Base-by-base conservation (phyloP, 208 protist genomes). In the Herpetomonas samuelpessoai region DNA sequence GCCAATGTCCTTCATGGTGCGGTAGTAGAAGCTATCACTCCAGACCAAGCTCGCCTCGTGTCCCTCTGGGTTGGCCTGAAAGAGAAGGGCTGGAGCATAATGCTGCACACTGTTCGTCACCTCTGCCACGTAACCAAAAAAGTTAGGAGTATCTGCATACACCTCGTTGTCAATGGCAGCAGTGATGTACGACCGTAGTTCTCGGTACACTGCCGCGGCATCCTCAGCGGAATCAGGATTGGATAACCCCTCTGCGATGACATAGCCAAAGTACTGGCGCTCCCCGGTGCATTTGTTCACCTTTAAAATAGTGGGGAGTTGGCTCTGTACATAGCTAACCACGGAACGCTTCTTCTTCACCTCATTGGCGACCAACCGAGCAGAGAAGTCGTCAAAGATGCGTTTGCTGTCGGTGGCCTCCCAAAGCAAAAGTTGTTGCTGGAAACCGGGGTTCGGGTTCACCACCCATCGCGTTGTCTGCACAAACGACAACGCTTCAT, bases 361-460 rank as follows among this genome's bases (percentile, higher is more conserved):
- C 46, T 94, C 79, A 25, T 50, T 18, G 47, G 76, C 76, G 19
- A 77, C 63, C 19, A 86, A 56, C 30, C 57, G 61, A 0, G 80
- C 81, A 2, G 84, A 77, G 46, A 81, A 55, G 27, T 73, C 74
- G 61, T 92, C 83, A 19, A 75, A 57, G 28, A 90, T 67, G 38
- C 83, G 84, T 52, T 73, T 77, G 54, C 72, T 72, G 27, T 62
- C 44, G 27, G 74, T 35, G 4, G 61, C 25, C 45, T 84, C 79
- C 83, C 83, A 95, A 9, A 83, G 39, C 30, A 62, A 48, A 35
- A 95, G 62, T 50, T 91, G 83, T n/a, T 50, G 56, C 35, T 70
- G 71, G 72, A 95, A 95, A 0, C 88, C 88, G 1, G 68, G 67
- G 50, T 95, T 95, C 0, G 88, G 88, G 63, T 80, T 77, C 10